phyloP scores from a whole-genome alignment of 78 protist genomes.

The Emiliania huxleyi region DNA sequence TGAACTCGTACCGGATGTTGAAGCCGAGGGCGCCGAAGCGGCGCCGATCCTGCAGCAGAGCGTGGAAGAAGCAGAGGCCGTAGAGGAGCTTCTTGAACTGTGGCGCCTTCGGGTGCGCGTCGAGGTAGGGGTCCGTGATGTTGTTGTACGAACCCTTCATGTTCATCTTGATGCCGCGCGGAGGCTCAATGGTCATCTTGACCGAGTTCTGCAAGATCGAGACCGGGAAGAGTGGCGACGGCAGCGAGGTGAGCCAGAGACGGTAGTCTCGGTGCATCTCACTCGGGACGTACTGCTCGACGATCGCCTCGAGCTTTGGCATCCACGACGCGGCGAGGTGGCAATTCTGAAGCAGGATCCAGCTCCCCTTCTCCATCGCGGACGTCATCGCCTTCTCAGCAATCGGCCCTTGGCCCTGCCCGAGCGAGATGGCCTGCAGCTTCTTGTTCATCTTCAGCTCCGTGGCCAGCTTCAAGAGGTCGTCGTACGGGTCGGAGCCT shows the following conservation, averaged over 20 bases:
- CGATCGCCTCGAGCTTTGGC: conserved; percentile 65
- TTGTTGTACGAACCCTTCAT: conserved; percentile 18
- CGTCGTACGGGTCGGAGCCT: conserved; percentile 87
- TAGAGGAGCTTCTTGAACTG: conserved; percentile 72
- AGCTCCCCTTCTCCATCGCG: conserved; percentile 75
- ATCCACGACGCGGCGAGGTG: conserved; percentile 80
- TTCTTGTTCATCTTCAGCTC: conserved; percentile 68
- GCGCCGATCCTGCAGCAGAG: conserved; percentile 73
- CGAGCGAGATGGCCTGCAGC: conserved; percentile 75
- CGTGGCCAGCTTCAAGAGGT: conserved; percentile 71
- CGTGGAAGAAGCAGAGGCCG: conserved; percentile 79
- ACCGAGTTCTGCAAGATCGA: conserved; percentile 84
- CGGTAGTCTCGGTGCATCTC: conserved; percentile 67
- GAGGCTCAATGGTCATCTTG: conserved; percentile 80
- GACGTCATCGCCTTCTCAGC: conserved; percentile 74
- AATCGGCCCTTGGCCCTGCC: conserved; percentile 90
- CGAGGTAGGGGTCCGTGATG: conserved; percentile 8
- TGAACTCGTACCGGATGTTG: conserved; percentile 86
- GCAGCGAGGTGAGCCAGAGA: conserved; percentile 89
- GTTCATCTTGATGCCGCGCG: conserved; percentile 73
- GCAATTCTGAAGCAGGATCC: conserved; percentile 91
- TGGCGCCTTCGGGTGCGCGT: background rate
- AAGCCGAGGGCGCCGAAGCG: conserved; percentile 84
- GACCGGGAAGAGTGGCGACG: conserved; percentile 81
- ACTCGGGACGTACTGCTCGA: conserved; percentile 38